Percentiles rank a stretch among this genome's conserved stretches.
phyloP scores from a whole-genome alignment of 1,284 basidiomycete species.

The Earliella scabrosa region DNA sequence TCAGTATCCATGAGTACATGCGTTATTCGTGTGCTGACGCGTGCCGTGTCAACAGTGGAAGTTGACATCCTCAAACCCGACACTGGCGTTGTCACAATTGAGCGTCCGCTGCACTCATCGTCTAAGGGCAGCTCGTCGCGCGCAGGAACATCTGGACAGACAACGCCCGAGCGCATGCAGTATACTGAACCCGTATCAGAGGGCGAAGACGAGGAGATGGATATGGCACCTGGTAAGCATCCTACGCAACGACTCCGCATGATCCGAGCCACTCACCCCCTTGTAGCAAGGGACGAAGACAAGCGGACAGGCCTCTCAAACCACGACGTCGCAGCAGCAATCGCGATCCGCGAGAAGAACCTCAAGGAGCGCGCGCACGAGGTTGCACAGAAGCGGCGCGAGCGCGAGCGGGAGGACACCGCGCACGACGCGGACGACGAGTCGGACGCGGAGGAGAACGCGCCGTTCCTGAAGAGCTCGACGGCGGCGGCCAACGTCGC shows the following conservation, averaged over 20 bases:
- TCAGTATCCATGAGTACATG: constrained; percentile 40
- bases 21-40: background rate
- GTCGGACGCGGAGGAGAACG: constrained; percentile 41
- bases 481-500: constrained; percentile 26
- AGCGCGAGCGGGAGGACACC: constrained; percentile 10
- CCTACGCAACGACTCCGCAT: background rate
- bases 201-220: constrained; percentile 82
- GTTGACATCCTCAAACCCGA: constrained; percentile 91
- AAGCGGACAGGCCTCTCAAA: constrained; percentile 76
- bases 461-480: constrained; percentile 40
- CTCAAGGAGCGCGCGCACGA: constrained; percentile 55
- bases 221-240: constrained; percentile 50
- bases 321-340: constrained; percentile 76
- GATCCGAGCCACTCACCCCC: background rate
- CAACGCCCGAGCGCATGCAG: constrained; percentile 49
- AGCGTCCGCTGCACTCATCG: constrained; percentile 63
- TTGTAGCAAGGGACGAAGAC: constrained; percentile 72
- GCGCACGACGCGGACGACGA: constrained; percentile 31
- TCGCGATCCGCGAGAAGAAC: constrained; percentile 81
- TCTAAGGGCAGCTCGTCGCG: constrained; percentile 50
- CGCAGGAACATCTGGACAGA: constrained; percentile 50
- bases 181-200: constrained; percentile 92
- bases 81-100: constrained; percentile 76
- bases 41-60: constrained; percentile 66
- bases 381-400: no score